phyloP scores from a whole-genome alignment of 2,329 filamentous ascomycete species.

The Verticillium nubilum region DNA sequence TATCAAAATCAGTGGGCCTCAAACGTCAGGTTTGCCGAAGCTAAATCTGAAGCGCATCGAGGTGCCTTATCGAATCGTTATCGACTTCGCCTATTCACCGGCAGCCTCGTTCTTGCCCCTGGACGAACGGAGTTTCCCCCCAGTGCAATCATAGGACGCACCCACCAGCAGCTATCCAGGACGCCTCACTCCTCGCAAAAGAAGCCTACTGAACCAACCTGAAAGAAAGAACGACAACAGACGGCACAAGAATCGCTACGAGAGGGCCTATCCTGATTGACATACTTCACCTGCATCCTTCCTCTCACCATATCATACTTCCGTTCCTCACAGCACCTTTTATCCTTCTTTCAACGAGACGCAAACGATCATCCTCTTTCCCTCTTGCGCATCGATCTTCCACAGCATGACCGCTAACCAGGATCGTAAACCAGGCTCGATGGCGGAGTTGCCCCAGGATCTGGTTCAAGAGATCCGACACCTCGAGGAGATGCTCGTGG shows the following conservation, averaged over 20 bases:
- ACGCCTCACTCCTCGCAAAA: neutral
- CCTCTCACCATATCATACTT: slow-evolving; percentile 1
- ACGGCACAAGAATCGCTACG: neutral
- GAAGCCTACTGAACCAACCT: neutral
- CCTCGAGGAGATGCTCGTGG: slow-evolving; percentile 78
- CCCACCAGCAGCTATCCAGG: neutral
- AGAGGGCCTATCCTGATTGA: neutral
- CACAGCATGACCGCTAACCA: neutral
- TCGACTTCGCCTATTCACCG: neutral
- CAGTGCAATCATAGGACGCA: neutral
- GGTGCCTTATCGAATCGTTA: neutral
- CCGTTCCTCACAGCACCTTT: slow-evolving; percentile 5
- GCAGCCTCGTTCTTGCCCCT: neutral
- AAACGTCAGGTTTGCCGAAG: neutral
- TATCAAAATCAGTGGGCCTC: neutral
- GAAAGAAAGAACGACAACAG: neutral
- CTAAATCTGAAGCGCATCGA: neutral
- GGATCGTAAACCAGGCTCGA: slow-evolving; percentile 58
- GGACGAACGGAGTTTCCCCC: neutral
- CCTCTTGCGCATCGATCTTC: neutral
- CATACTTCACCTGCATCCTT: neutral
- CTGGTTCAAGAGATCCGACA: slow-evolving; percentile 73
- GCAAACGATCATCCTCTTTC: neutral
- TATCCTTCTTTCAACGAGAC: neutral
- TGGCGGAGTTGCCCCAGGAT: slow-evolving; percentile 85